Evolutionary conservation across 2,329 filamentous ascomycete species (phyloP).

Genomic region (Phyllosticta capitalensis): DNA sequence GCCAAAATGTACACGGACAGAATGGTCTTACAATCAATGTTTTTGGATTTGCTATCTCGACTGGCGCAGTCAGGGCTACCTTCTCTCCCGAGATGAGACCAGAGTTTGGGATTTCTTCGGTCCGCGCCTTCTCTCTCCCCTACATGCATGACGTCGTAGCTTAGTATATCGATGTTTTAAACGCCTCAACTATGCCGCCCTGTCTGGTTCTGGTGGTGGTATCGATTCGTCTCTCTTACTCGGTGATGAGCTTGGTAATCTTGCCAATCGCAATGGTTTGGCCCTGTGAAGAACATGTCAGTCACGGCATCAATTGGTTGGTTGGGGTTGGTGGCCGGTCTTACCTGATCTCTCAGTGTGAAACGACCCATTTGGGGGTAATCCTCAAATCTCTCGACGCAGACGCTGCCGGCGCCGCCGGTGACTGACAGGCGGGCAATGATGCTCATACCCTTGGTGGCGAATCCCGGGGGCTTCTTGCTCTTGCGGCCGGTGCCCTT

Average conservation of each 20-base stretch:
- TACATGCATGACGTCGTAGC: not conserved
- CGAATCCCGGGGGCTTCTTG: slow-evolving; percentile 86
- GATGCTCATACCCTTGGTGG: slow-evolving; percentile 71
- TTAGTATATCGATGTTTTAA: not conserved
- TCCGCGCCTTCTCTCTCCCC: too few relatives aligned
- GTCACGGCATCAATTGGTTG: slow-evolving; percentile 7
- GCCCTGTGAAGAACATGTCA: slow-evolving; percentile 49
- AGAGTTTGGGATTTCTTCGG: too few relatives aligned
- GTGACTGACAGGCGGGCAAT: slow-evolving; percentile 86
- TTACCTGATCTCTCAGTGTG: slow-evolving; percentile 19
- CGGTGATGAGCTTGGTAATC: slow-evolving; percentile 75
- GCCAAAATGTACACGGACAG: too few relatives aligned
- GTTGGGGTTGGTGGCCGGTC: not conserved
- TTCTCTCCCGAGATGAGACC: too few relatives aligned
- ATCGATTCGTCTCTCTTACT: slow-evolving; percentile 9
- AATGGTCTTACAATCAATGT: too few relatives aligned
- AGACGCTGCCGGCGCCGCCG: slow-evolving; percentile 76
- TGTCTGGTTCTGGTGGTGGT: not conserved
- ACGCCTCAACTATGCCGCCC: slow-evolving; percentile 9
- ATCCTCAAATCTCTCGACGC: slow-evolving; percentile 90
- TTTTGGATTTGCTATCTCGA: too few relatives aligned
- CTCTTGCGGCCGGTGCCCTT: slow-evolving; percentile 90
- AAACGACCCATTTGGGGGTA: slow-evolving; percentile 59
- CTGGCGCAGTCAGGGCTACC: too few relatives aligned
- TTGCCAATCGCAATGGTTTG: slow-evolving; percentile 99